These are phyloP conservation scores for Puccinia novopanici DNA, from an alignment of 1,284 basidiomycete genomes.

Conservation along the genomic window DNA sequence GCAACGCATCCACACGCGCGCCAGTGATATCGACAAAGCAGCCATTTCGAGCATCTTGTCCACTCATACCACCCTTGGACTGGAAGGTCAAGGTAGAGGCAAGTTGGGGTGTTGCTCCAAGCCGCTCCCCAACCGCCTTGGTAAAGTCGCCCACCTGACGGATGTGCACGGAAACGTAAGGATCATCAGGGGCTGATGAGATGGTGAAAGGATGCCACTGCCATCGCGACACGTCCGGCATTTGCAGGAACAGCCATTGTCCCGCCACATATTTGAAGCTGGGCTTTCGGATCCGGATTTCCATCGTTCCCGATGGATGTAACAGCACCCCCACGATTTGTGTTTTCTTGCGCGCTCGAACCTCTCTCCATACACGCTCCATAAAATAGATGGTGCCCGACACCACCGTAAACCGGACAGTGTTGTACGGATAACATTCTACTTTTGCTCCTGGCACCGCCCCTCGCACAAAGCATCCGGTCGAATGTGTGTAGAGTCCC, in stretches of 20 bases:
- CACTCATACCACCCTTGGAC: slow-evolving; percentile 71
- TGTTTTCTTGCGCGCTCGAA: slow-evolving; percentile 73
- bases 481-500: slow-evolving; percentile 80
- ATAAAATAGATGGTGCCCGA: slow-evolving; percentile 80
- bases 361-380: slow-evolving; percentile 77
- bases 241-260: slow-evolving; percentile 85
- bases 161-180: slow-evolving; percentile 82
- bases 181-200: slow-evolving; percentile 85
- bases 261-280: slow-evolving; percentile 84
- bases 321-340: slow-evolving; percentile 68
- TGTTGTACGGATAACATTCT: slow-evolving; percentile 80
- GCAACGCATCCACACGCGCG: slow-evolving; percentile 63
- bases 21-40: slow-evolving; percentile 73
- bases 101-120: slow-evolving; percentile 75
- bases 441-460: slow-evolving; percentile 66
- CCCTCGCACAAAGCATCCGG: slow-evolving; percentile 88
- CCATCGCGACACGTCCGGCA: slow-evolving; percentile 75
- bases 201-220: slow-evolving; percentile 88
- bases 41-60: slow-evolving; percentile 64
- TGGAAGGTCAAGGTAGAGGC: slow-evolving; percentile 72
- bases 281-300: slow-evolving; percentile 81
- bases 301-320: slow-evolving; percentile 71
- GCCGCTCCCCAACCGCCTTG: slow-evolving; percentile 72
- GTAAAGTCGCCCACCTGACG: slow-evolving; percentile 89
- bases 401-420: slow-evolving; percentile 84